A percentile compares a stretch with the other conserved stretches of the same genome.
phyloP scores from a whole-genome alignment of 2,329 filamentous ascomycete species.

The Aspergillus candidus region DNA sequence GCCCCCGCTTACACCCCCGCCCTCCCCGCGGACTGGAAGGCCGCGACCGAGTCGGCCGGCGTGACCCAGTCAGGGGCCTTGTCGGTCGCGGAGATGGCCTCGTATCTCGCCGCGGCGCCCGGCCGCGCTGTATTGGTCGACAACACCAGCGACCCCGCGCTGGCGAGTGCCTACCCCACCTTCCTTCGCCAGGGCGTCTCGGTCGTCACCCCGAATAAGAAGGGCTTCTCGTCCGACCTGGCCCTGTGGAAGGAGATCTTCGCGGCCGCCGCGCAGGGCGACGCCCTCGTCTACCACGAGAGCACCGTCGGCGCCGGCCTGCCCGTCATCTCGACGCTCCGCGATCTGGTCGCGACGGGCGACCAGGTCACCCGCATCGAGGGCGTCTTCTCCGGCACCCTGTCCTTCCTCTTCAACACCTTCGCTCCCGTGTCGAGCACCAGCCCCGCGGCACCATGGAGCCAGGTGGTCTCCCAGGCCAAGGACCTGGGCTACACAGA shows the following conservation, averaged over 20 bases:
- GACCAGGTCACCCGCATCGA: slow-evolving; percentile 89
- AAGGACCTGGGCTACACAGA: slow-evolving; percentile 91
- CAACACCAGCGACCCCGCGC: slow-evolving; percentile 86
- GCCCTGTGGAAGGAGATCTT: slow-evolving; percentile 86
- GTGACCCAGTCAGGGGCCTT: slow-evolving; percentile 48
- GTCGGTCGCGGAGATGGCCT: slow-evolving; percentile 62
- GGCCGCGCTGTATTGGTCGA: slow-evolving; percentile 80
- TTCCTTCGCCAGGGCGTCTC: slow-evolving; percentile 78
- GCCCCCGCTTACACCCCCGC: slow-evolving; percentile 62
- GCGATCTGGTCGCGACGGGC: slow-evolving; percentile 89
- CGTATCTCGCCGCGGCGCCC: slow-evolving; percentile 72
- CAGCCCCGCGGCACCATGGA: slow-evolving; percentile 62
- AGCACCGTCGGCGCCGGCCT: slow-evolving; percentile 89
- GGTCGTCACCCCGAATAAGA: slow-evolving; percentile 97
- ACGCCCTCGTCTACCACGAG: slow-evolving; percentile 87
- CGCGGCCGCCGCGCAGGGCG: slow-evolving; percentile 54
- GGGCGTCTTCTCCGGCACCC: slow-evolving; percentile 94
- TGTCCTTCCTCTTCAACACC: slow-evolving; percentile 97
- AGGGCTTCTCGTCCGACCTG: slow-evolving; percentile 81
- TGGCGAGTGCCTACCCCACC: slow-evolving; percentile 75
- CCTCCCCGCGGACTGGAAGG: slow-evolving; percentile 53
- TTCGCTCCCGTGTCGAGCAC: slow-evolving; percentile 77
- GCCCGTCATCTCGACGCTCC: slow-evolving; percentile 86
- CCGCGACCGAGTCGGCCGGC: slow-evolving; percentile 55
- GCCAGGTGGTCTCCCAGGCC: slow-evolving; percentile 82